Evolutionary conservation across 1,139 yeast species (phyloP).

Genomic region (Diutina siamensis): DNA sequence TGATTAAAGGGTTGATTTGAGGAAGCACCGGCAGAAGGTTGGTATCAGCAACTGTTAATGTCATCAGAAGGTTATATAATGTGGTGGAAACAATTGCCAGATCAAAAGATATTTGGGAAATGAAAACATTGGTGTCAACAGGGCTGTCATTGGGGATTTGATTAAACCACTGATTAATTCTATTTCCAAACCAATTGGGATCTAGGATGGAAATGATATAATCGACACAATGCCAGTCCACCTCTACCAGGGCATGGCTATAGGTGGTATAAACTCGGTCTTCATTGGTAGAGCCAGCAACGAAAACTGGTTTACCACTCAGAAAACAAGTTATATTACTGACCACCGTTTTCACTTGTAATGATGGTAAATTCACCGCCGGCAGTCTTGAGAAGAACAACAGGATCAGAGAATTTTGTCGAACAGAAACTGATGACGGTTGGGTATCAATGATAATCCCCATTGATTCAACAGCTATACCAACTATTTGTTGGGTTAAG

Average conservation of each 20-base stretch:
- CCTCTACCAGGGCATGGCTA: neutral
- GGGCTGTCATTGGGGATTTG: too few species aligned
- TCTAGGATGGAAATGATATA: too few species aligned
- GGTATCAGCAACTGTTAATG: neutral
- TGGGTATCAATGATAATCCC: neutral
- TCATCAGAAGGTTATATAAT: neutral
- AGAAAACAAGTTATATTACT: neutral
- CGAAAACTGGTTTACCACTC: neutral
- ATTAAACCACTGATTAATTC: too few species aligned
- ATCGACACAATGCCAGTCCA: neutral
- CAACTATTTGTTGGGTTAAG: neutral
- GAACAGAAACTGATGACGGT: neutral
- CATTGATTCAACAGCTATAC: neutral
- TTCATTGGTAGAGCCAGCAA: neutral
- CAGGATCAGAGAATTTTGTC: constrained; percentile 1
- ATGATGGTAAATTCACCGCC: neutral
- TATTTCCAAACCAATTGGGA: too few species aligned
- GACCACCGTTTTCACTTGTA: neutral
- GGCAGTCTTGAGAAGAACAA: neutral
- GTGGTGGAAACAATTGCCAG: neutral
- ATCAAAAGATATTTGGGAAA: neutral
- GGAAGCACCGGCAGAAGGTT: neutral
- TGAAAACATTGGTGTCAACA: too few species aligned
- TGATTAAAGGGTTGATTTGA: neutral
- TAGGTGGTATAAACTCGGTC: neutral